Conservation (phyloP, 2,329 filamentous ascomycete genomes). For the Cyphellophora attinorum region DNA sequence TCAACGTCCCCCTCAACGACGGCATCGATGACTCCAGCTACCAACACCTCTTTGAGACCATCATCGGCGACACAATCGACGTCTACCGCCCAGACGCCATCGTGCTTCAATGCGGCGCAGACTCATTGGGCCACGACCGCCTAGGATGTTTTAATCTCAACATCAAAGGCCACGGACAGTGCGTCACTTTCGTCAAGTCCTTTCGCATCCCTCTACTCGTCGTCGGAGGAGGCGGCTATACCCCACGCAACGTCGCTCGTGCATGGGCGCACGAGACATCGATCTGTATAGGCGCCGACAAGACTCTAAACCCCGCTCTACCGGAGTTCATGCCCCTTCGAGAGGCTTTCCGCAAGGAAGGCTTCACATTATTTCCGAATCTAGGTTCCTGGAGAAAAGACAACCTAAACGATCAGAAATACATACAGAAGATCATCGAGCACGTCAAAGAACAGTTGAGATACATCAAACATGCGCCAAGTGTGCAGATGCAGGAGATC, state of each 20-base stretch:
- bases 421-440: constrained; percentile 64
- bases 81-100: constrained; percentile 85
- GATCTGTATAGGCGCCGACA: constrained; percentile 68
- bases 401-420: constrained; percentile 71
- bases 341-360: constrained; percentile 74
- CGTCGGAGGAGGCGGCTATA: constrained; percentile 92
- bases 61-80: constrained; percentile 69
- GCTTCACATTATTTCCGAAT: constrained; percentile 74
- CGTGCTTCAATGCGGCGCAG: constrained; percentile 89
- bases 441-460: constrained; percentile 76
- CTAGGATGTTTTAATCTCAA: constrained; percentile 95
- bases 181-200: constrained; percentile 79
- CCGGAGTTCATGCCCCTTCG: constrained; percentile 76
- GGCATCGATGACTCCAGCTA: constrained; percentile 90
- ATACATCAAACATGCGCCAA: constrained; percentile 76
- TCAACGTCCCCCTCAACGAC: constrained; percentile 85
- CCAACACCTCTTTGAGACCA: constrained; percentile 68
- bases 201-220: constrained; percentile 74
- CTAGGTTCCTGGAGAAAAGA: constrained; percentile 58
- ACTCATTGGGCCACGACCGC: constrained; percentile 86
- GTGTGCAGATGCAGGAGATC: constrained; percentile 73
- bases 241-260: constrained; percentile 87
- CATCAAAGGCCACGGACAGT: constrained; percentile 86
- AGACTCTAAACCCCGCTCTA: constrained; percentile 62
- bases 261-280: constrained; percentile 96